Evolutionary conservation across 768 basidiomycete genomes (phyloP).

Genomic region (Tylopilus intermedius): DNA sequence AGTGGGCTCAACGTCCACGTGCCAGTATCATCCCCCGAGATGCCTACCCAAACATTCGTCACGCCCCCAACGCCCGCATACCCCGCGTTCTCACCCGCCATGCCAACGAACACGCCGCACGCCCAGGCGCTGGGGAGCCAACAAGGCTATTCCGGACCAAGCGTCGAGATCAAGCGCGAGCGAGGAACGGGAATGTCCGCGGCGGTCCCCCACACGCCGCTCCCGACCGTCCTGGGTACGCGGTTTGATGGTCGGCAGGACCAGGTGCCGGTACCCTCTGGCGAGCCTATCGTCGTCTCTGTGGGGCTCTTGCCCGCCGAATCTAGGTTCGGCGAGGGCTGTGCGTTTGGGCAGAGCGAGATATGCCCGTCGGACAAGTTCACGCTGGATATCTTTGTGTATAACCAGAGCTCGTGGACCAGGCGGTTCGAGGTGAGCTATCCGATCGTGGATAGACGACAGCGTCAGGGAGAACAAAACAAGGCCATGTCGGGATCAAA

Average conservation of each 20-base stretch:
- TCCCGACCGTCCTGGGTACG: constrained; percentile 45
- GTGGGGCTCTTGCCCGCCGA: constrained; percentile 45
- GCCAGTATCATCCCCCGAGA: constrained; percentile 10
- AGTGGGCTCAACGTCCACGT: constrained; percentile 1
- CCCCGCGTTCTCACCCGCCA: constrained; percentile 55
- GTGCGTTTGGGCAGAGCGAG: constrained; percentile 32
- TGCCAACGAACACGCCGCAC: constrained; percentile 47
- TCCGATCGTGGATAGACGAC: constrained; percentile 45
- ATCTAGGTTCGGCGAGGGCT: constrained; percentile 6
- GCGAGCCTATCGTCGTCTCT: constrained; percentile 66
- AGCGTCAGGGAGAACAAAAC: constrained; percentile 33
- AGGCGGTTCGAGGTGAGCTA: constrained; percentile 73
- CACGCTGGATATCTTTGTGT: constrained; percentile 82
- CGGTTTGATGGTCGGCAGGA: constrained; percentile 32
- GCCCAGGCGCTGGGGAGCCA: constrained; percentile 51
- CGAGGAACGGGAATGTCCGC: constrained; percentile 36
- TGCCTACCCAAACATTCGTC: constrained; percentile 17
- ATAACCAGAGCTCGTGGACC: constrained; percentile 73
- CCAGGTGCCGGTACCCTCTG: constrained; percentile 17
- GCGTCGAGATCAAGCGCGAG: constrained; percentile 61
- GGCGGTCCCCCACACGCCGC: constrained; percentile 48
- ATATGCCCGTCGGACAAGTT: constrained; percentile 74
- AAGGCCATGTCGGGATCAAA: constrained; percentile 13
- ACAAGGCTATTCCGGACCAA: constrained; percentile 46
- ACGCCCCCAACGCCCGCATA: constrained; percentile 65